Percentiles rank a stretch among this genome's conserved stretches.
phyloP scores from a whole-genome alignment of 257 asterid species.

The Echium plantagineum region DNA sequence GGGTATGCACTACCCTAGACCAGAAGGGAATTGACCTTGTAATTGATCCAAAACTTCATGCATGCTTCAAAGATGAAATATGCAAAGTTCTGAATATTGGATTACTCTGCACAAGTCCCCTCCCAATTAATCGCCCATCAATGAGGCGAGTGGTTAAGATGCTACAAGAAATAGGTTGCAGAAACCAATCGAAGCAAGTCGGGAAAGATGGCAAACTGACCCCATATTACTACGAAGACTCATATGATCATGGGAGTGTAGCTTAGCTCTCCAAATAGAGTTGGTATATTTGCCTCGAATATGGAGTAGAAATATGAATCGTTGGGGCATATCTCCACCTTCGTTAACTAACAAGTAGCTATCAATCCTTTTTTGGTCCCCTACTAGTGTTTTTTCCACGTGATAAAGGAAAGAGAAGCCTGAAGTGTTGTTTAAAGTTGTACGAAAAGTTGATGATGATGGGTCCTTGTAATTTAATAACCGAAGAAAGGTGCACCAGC shows the following conservation, averaged over 20 bases:
- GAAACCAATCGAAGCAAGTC: slow-evolving; percentile 20
- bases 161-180: slow-evolving; percentile 51
- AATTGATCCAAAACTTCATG: slow-evolving; percentile 39
- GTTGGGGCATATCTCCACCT: background rate
- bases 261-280: slow-evolving; percentile 16
- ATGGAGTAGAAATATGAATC: background rate
- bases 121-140: slow-evolving; percentile 63
- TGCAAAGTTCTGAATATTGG: slow-evolving; percentile 43
- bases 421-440: no score
- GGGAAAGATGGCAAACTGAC: slow-evolving; percentile 69
- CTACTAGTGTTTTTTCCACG: background rate
- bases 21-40: slow-evolving; percentile 32
- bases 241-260: slow-evolving; percentile 62
- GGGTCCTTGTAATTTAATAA: slow-evolving; percentile 27
- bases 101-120: slow-evolving; percentile 36
- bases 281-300: background rate
- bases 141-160: slow-evolving; percentile 60
- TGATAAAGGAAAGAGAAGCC: slow-evolving; percentile 5
- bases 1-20: slow-evolving; percentile 35
- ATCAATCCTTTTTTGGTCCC: background rate
- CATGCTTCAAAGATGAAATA: slow-evolving; percentile 26
- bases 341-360: background rate
- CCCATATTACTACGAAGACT: slow-evolving; percentile 72
- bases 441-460: slow-evolving; percentile 12
- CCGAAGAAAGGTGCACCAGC: slow-evolving; percentile 14